These are phyloP conservation scores for Ustilago shanxiensis DNA, from an alignment of 1,284 basidiomycete genomes.

Conservation along the genomic window DNA sequence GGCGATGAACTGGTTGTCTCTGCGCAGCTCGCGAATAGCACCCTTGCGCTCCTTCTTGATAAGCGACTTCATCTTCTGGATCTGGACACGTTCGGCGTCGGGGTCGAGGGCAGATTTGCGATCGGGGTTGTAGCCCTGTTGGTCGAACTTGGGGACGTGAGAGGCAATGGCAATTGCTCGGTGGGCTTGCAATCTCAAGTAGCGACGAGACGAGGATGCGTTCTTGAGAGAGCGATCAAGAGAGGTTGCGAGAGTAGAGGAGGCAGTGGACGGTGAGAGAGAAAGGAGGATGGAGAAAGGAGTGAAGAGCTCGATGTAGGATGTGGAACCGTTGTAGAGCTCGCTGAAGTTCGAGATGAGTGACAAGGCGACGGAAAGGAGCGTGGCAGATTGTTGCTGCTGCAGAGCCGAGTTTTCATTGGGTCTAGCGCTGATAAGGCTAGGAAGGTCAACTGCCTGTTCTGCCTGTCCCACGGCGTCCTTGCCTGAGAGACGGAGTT, in stretches of 20 bases:
- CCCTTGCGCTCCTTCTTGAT: conserved; percentile 98
- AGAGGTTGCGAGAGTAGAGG: conserved; percentile 69
- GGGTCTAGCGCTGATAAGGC: conserved; percentile 22
- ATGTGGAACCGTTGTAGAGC: conserved; percentile 61
- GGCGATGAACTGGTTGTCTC: conserved; percentile 94
- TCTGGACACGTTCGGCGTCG: conserved; percentile 89
- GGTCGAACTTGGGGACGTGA: conserved; percentile 93
- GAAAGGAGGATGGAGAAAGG: conserved; percentile 53
- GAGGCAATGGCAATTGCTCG: conserved; percentile 95
- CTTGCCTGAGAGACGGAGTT: conserved; percentile 23
- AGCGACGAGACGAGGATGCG: conserved; percentile 79
- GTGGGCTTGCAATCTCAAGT: conserved; percentile 89
- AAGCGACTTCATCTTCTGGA: conserved; percentile 85
- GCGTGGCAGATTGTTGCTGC: conserved; percentile 9
- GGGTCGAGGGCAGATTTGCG: conserved; percentile 84
- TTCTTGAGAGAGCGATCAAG: conserved; percentile 77
- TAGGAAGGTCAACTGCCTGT: conserved; percentile 32
- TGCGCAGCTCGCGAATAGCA: conserved; percentile 93
- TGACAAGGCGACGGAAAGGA: conserved; percentile 45
- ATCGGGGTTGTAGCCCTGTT: conserved; percentile 80
- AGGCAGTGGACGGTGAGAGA: conserved; percentile 30
- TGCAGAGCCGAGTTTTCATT: background rate
- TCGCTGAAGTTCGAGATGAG: conserved; percentile 54
- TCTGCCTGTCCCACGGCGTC: conserved; percentile 19
- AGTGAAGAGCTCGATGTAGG: conserved; percentile 64